Evolutionary conservation across 1,284 basidiomycete species (phyloP).

Genomic region (Hemileia vastatrix): DNA sequence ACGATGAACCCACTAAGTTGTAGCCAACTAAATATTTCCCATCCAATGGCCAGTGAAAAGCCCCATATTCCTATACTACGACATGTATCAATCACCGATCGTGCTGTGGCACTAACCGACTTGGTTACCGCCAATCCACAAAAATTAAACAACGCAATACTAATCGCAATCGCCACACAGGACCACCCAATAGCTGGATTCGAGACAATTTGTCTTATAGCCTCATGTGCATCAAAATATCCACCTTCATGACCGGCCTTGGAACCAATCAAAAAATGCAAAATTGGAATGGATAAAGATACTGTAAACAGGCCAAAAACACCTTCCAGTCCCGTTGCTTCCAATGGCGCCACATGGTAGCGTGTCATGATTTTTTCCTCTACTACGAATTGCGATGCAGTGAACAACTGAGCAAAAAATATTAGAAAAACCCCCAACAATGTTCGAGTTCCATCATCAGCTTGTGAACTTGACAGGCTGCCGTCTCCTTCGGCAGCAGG

Average conservation of each 20-base stretch:
- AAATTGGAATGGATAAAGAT: conserved; percentile 61
- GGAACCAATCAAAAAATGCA: conserved; percentile 52
- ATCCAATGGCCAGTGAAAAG: conserved; percentile 73
- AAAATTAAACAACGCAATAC: conserved; percentile 91
- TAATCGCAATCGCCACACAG: conserved; percentile 54
- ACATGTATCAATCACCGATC: conserved; percentile 85
- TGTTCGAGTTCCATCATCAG: conserved; percentile 51
- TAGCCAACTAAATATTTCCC: conserved; percentile 80
- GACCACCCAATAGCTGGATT: conserved; percentile 68
- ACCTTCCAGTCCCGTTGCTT: conserved; percentile 90
- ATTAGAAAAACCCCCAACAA: conserved; percentile 69
- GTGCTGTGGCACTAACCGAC: conserved; percentile 75
- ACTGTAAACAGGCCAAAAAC: conserved; percentile 77
- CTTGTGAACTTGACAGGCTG: conserved; percentile 40
- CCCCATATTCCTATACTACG: conserved; percentile 87
- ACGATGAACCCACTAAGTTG: conserved; percentile 82
- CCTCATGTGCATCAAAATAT: conserved; percentile 84
- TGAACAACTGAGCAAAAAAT: conserved; percentile 92
- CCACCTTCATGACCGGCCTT: conserved; percentile 53
- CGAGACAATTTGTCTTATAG: conserved; percentile 77
- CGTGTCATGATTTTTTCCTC: conserved; percentile 86
- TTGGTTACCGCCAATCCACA: conserved; percentile 87
- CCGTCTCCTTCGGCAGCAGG: not conserved
- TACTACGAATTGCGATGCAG: conserved; percentile 83
- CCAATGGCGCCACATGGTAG: conserved; percentile 79